Base-by-base conservation (phyloP, 768 basidiomycete genomes). In the Omphalotus guepiniiformis region DNA sequence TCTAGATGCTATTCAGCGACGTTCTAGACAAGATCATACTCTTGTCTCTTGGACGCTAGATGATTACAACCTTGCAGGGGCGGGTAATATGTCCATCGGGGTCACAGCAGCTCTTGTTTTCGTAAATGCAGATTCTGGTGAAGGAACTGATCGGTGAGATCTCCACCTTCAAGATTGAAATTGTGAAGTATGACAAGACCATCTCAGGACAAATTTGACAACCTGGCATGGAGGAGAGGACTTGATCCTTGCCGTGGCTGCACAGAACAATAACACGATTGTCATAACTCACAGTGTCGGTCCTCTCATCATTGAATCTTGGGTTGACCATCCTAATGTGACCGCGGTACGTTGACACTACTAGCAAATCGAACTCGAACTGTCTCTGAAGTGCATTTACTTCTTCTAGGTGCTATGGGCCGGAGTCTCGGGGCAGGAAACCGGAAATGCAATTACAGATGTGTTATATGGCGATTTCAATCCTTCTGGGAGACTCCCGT, bases 111-210 rank as follows among this genome's bases (percentile, higher is more conserved):
- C 84, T 1, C 71, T 94, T 35, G 90, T 94, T 11, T 92, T 93
- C 63, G 73, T 92, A 53, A 81, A 83, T 53, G 74, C 87, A 2
- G 85, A 93, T 61, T 90, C 88, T 8, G 92, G 92, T 21, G 93
- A 94, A 67, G 78, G 74, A 50, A 87, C 88, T 25, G 89, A 92
- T 58, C 68, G 83, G 76, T 79, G 44, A 37, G 68, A 51, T 11
- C 13, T 21, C n/a, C 22, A 25, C 30, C 11, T 6, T 19, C 48
- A 11, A 36, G 19, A 21, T 28, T 21, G 32, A 48, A 42, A 1
- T 36, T 25, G 4, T 18, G 3, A 23, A 29, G 29, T 12, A 6
- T 32, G 30, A 42, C 9, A 50, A 35, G 16, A 50, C 18, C 13
- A 42, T 29, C 42, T 4, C 45, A 75, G 75, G 42, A 77, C 78